Conservation (phyloP, 352 stramenopile genomes). For the Blastocystis sp. region DNA sequence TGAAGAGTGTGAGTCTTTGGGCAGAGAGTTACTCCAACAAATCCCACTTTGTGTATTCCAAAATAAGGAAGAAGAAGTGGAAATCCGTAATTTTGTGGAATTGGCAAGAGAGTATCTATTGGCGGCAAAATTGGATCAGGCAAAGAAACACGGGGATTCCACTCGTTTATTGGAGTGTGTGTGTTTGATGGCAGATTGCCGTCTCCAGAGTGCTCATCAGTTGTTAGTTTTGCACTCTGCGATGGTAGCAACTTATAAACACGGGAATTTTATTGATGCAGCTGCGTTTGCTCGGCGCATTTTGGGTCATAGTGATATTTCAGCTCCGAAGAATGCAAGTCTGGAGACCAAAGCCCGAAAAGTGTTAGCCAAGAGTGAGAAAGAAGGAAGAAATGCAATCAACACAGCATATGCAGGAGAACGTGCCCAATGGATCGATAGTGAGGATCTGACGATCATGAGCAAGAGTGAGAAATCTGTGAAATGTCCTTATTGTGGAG, state of each 20-base stretch:
- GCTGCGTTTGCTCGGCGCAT: conserved; percentile 92
- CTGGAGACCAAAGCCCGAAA: conserved; percentile 87
- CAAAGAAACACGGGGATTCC: conserved; percentile 71
- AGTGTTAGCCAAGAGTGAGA: conserved; percentile 93
- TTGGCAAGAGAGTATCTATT: conserved; percentile 94
- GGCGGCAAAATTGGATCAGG: conserved; percentile 85
- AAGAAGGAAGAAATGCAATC: conserved; percentile 94
- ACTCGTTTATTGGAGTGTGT: conserved; percentile 89
- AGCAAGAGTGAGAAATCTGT: conserved; percentile 79
- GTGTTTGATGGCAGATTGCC: conserved; percentile 97
- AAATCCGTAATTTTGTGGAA: conserved; percentile 87
- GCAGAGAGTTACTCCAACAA: conserved; percentile 79
- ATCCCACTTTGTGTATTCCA: conserved; percentile 89
- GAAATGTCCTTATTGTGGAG: conserved; percentile 88
- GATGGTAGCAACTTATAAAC: conserved; percentile 97
- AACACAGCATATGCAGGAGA: conserved; percentile 91
- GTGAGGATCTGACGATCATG: conserved; percentile 84
- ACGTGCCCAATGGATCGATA: conserved; percentile 89
- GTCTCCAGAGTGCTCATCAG: conserved; percentile 91
- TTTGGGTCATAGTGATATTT: conserved; percentile 91
- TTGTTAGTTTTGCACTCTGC: conserved; percentile 93
- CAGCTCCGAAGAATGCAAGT: conserved; percentile 84
- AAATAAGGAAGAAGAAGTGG: conserved; percentile 78
- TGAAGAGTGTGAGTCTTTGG: conserved; percentile 83
- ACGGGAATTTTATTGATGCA: conserved; percentile 97